Base-by-base conservation (phyloP, 306 rosid species). In the Clitoria ternatea region DNA sequence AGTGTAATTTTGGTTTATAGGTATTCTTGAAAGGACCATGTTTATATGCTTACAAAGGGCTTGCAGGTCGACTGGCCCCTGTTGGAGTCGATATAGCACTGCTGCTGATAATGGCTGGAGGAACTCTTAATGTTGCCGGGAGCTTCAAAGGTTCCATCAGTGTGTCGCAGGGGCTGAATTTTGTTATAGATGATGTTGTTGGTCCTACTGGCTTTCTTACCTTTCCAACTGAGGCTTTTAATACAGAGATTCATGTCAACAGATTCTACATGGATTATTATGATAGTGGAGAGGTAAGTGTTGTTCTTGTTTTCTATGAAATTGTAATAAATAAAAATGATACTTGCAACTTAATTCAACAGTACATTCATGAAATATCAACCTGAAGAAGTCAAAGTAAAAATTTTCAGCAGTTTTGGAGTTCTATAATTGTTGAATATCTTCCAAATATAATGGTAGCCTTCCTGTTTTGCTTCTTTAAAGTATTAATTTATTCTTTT, bases 161-260 rank as follows among this genome's bases (percentile, higher is more conserved):
- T 12, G 99, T 94, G 78, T 97, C 99, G 1, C 99, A 91, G 76
- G 99, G 99, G 13, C 81, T 94, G 73, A 94, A 90, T 76, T 94
- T 94, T 80, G 92, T 94, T 33, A 82, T 87, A 43, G 98, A 95
- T 72, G 98, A 94, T 84, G 97, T 94, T 52, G 76, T 94, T 14
- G 88, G 83, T 61, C 97, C 98, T 26, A 57, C 75, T 1, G 98
- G 98, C 29, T 85, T 91, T 89, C 90, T 94, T 30, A 89, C 98
- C 44, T 55, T 77, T 47, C 97, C 98, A 9, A 81, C 86, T 1
- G 96, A 90, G 29, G 87, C 85, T 64, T 94, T 94, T 74, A 89
- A 86, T 65, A 89, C 97, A 5, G 98, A 94, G 70, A 83, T 94
- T 78, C 98, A 94, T 80, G 94, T 94, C 70, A 94, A 94, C 74